Conservation (phyloP, 768 basidiomycete genomes). For the Tulasnella sp. region DNA sequence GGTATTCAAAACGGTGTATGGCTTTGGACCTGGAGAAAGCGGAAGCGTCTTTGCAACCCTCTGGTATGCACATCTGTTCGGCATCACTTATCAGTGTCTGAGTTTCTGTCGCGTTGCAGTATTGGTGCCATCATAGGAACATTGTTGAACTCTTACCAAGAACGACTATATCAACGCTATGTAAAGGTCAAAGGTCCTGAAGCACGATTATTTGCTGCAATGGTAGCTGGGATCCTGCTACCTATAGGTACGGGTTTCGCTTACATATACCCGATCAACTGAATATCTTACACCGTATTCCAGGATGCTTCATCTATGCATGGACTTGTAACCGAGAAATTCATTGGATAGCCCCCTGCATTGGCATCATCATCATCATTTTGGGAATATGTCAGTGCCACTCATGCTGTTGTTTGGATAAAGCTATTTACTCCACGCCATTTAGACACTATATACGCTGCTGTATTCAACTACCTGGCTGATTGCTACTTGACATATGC, state of each 20-base stretch:
- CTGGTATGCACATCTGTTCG: conserved; percentile 26
- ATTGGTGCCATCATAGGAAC: conserved; percentile 44
- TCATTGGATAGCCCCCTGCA: conserved; percentile 47
- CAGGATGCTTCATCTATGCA: conserved; percentile 45
- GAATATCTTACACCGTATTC: neutral
- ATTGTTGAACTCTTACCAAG: conserved; percentile 35
- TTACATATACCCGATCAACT: neutral
- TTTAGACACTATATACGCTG: no score
- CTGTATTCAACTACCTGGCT: neutral
- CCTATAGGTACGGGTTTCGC: conserved; percentile 14
- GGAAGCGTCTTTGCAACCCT: conserved; percentile 50
- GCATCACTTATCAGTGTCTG: conserved; percentile 22
- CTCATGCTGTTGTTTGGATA: conserved; percentile 31
- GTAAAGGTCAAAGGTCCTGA: conserved; percentile 5
- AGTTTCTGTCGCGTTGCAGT: conserved; percentile 25
- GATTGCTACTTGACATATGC: conserved; percentile 32
- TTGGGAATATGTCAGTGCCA: conserved; percentile 43
- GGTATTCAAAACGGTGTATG: conserved; percentile 43
- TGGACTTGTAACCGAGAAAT: conserved; percentile 45
- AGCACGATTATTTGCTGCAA: conserved; percentile 17
- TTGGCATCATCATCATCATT: conserved; percentile 43
- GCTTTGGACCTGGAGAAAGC: conserved; percentile 44
- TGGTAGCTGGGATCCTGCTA: conserved; percentile 22
- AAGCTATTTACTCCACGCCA: neutral
- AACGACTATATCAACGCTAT: conserved; percentile 28